Base-by-base conservation (phyloP, 2,329 filamentous ascomycete genomes). In the Zymoseptoria brevis region DNA sequence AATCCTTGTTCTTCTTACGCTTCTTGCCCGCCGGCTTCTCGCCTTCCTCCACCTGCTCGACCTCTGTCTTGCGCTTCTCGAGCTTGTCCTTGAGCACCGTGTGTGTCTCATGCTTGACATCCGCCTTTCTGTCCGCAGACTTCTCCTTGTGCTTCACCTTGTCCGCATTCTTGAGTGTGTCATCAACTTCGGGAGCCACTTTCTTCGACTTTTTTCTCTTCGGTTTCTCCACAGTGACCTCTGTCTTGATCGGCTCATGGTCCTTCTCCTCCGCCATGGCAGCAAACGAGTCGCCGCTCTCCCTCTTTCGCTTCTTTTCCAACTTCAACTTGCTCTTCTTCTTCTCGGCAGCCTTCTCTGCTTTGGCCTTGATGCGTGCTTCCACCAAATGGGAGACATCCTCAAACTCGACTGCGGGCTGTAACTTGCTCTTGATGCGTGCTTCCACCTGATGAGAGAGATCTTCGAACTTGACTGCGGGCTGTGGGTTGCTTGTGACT, bases 231-330 rank as follows among this genome's bases (percentile, higher is more conserved):
- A 16, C 35, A 13, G 13, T 45, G 16, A n/a, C 16, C 35, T 45
- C 35, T 2, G 35, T 45, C 35, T 45, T 13, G 13, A 45, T 16
- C 6, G 35, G 13, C 16, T 45, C 35, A 7, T 45, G 35, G 16
- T 5, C 16, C 35, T 45, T 45, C 13, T n/a, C 35, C 35, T 45
- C 35, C 7, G 35, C 35, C 13, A 45, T 7, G 5, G 35, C 35
- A 11, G 16, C 45, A 53, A 64, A 63, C 19, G 65, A 71, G 51
- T 65, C 70, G 30, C 49, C 59, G 49, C 68, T 71, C 35, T 72
- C 70, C 1, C 72, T 66, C 62, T 74, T 74, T 16, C 72, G 68
- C 64, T 74, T 74, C 65, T 68, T 71, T 45, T 66, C 64, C 2
- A 55, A 55, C 53, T 64, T 66, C 60, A 45, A 16, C 35, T 45